A percentile compares a stretch with the other conserved stretches of the same genome.
These are phyloP conservation scores for Phialophora chinensis DNA, from an alignment of 2,329 filamentous ascomycete genomes.

Conservation along the genomic window DNA sequence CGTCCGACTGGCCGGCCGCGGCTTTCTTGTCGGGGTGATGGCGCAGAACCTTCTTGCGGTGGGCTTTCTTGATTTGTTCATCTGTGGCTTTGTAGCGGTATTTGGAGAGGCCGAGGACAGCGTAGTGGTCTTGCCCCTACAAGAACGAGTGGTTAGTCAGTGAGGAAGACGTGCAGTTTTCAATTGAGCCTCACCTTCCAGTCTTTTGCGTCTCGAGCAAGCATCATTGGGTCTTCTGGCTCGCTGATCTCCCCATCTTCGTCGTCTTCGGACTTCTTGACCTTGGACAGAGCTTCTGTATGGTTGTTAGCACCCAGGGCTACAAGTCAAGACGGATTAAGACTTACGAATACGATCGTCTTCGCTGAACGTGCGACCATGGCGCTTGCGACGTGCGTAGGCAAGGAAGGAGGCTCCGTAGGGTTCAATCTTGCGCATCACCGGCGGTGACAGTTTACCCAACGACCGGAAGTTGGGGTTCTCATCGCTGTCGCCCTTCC, in stretches of 20 bases:
- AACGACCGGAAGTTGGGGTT: conserved; percentile 72
- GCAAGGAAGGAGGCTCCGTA: conserved; percentile 90
- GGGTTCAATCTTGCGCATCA: conserved; percentile 88
- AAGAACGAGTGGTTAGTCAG: not conserved
- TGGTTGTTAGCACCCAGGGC: not conserved
- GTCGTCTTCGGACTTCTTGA: conserved; percentile 93
- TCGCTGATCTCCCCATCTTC: conserved; percentile 92
- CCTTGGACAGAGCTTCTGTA: conserved; percentile 79
- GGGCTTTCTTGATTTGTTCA: conserved; percentile 98
- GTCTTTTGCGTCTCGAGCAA: conserved; percentile 94
- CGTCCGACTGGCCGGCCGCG: conserved; percentile 81
- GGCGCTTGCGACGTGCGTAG: conserved; percentile 79
- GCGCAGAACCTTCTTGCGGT: conserved; percentile 99
- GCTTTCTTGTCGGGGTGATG: conserved; percentile 99
- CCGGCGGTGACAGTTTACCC: conserved; percentile 75
- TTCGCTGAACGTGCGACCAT: conserved; percentile 97
- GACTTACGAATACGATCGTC: conserved; percentile 82
- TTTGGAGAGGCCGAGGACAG: conserved; percentile 89
- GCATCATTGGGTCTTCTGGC: conserved; percentile 88
- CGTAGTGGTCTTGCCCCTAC: conserved; percentile 95
- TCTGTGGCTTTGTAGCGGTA: conserved; percentile 92
- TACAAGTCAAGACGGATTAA: not conserved
- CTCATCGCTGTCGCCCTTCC: conserved; percentile 81
- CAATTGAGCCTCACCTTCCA: conserved; percentile 77
- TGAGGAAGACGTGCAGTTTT: not conserved